Conservation (phyloP, 805 yeast genomes). For the Priceomyces melissophilus region DNA sequence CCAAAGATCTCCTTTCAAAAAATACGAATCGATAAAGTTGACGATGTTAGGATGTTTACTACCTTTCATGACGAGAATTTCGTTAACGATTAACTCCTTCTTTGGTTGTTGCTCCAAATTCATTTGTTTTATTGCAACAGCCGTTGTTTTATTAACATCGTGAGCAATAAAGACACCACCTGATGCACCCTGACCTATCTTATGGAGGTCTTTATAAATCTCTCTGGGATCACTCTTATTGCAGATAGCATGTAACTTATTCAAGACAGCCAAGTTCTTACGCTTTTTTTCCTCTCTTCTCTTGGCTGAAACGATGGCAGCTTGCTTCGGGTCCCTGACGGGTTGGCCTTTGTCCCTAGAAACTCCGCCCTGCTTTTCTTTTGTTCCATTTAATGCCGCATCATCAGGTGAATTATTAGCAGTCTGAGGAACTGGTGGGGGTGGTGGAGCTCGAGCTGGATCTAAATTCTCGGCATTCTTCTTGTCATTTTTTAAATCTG, state of each 20-base stretch:
- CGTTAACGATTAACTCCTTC: conserved; percentile 91
- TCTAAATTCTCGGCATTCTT: conserved; percentile 24
- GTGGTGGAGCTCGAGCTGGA: conserved; percentile 41
- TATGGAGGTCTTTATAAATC: conserved; percentile 63
- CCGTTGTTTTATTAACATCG: conserved; percentile 45
- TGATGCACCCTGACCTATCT: conserved; percentile 97
- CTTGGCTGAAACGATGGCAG: conserved; percentile 55
- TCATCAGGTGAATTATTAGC: neutral
- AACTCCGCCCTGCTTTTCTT: conserved; percentile 6
- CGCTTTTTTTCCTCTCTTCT: conserved; percentile 77
- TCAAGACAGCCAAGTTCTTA: conserved; percentile 67
- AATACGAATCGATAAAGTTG: conserved; percentile 83
- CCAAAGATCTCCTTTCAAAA: conserved; percentile 82
- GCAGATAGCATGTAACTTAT: conserved; percentile 72
- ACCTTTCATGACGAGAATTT: conserved; percentile 93
- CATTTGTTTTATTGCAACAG: conserved; percentile 97
- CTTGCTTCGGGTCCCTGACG: conserved; percentile 50
- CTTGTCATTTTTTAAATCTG: conserved; percentile 6
- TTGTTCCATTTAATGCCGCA: neutral
- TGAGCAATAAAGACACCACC: conserved; percentile 95
- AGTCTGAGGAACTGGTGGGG: conserved; percentile 27
- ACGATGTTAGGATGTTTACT: conserved; percentile 89
- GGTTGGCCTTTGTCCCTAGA: conserved; percentile 23
- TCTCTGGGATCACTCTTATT: conserved; percentile 79
- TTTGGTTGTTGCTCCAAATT: conserved; percentile 91